Base-by-base conservation (phyloP, 2,329 filamentous ascomycete genomes). In the Xylariaceae sp. region DNA sequence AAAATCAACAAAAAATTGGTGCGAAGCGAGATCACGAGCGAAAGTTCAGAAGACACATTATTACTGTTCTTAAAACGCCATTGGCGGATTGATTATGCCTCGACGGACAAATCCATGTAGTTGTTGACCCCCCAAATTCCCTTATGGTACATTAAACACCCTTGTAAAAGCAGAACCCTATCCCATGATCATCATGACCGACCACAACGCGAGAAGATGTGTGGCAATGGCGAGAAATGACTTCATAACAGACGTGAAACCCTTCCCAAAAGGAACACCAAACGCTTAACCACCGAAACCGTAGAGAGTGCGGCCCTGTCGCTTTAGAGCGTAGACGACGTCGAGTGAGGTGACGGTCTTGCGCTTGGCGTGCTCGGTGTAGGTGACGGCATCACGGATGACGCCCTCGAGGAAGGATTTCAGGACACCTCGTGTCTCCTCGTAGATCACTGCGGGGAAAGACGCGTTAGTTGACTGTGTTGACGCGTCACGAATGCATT, bases 321-420 rank as follows among this genome's bases (percentile, higher is more conserved):
- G 78, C 81, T 87, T 85, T 64, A 85, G 76, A 54, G 81, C 81
- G 68, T 86, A 85, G 73, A 86, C 83, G 37, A 86, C 84, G 67
- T 87, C 83, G 62, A 86, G 81, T 2, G 83, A 85, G 47, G 83
- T 86, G 73, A 88, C 84, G 29, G 85, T 88, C 83, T 88, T 88
- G 78, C 88, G 84, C 86, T 91, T 90, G 76, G 87, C 87, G 84
- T 91, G 88, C 81, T 91, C 88, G 67, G 88, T 91, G 82, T 91
- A 91, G 74, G 88, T 91, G 79, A 90, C 86, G 61, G 88, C 87
- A 70, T 90, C 88, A 77, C 88, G 85, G 74, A 91, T 91, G 76
- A 91, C 88, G 76, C 86, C 84, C 79, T 91, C 89, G 69, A 91
- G 87, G 86, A 91, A 91, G 76, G 88, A 88, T 85, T 91, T 91